Evolutionary conservation across 306 rosid species (phyloP), one percentile per base, ranked within the genome.

Genomic region (Cicer bijugum): DNA sequence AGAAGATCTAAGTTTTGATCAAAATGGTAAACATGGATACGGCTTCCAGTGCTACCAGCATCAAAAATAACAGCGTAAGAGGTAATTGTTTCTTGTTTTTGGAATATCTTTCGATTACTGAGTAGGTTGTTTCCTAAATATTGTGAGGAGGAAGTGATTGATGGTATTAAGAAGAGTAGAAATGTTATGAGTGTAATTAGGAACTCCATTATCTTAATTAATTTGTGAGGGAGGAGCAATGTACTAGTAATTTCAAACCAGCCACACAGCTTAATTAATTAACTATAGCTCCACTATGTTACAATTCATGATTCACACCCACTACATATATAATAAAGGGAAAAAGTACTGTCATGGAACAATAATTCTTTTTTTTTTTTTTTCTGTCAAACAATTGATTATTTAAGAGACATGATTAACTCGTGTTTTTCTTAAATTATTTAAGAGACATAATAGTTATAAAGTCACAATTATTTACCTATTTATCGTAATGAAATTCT

Each of bases 21-120:
- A 39, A 92, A 89, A 51, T 80, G 75, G 79, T 80, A 92, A 53
- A 89, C 97, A 64, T 92, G 96, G 5, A 92, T 86, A 10, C 97
- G 96, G 59, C 86, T 88, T 1, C 97, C 96, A 12, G 96, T 88
- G 83, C 97, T 92, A 12, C 96, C 96, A 42, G 96, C 97, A 72
- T 92, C 97, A 66, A 92, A 86, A 7, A 92, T 84, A 4, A 88
- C 97, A 15, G 91, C 93, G 16, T 69, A 92, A 20, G 89, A 76
- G 58, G 75, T 38, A 6, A 70, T 1, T 16, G 38, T n/a, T 66
- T 72, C 59, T 48, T 58, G 62, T 56, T 74, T 74, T 10, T 69
- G 73, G 12, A 84, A 46, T 0, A 85, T 74, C 77, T 91, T 84
- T 39, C 86, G 92, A 80, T 81, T 12, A 37, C 64, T 33, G 59